Base-by-base conservation (phyloP, 2,329 filamentous ascomycete species). In the Xylariaceae sp. region DNA sequence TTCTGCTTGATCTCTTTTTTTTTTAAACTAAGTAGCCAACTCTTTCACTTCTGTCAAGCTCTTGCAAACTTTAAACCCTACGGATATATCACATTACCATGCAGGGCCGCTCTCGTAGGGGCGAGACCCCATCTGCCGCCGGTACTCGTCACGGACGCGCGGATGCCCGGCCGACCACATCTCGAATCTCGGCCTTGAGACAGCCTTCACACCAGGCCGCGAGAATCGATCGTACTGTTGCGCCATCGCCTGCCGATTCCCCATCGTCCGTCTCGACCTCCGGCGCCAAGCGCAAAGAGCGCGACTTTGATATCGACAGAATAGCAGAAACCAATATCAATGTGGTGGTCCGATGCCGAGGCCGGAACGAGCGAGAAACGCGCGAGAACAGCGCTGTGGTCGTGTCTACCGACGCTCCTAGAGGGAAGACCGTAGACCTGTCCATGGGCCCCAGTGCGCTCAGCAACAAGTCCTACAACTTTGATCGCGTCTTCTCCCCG, bases 401-500 rank as follows among this genome's bases (percentile, higher is more conserved):
- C 1, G 84, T 99, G 7, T 85, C 81, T 29, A 92, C 91, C 3
- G 88, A 94, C 63, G 91, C 89, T n/a, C 85, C 90, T 58, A 92
- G 89, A 72, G 91, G 91, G 44, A 90, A 87, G 66, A 81, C 80
- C 40, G 84, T 99, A 30, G 87, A 95, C 62, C 73, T 99, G 47
- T 91, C 87, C 3, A 96, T 97, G 89, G 94, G 92, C 1, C 86
- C 91, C 0, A 95, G 86, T 71, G 88, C 94, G 35, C 74, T 97
- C 54, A 95, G 87, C 76, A 96, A 99, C 74, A 97, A 97, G 74
- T 88, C 89, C 0, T 99, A 99, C 70, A 86, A 88, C 61, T 99
- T 99, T 69, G 94, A 99, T 73, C 94, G 92, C 68, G 94, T 97
- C 61, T 99, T 96, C 67, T 96, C 94, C 1, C 88, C 88, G 0